Percentiles rank a stretch among this genome's conserved stretches.
Evolutionary conservation across 208 protist species (phyloP).

Genomic region (Novymonas esmeraldas): DNA sequence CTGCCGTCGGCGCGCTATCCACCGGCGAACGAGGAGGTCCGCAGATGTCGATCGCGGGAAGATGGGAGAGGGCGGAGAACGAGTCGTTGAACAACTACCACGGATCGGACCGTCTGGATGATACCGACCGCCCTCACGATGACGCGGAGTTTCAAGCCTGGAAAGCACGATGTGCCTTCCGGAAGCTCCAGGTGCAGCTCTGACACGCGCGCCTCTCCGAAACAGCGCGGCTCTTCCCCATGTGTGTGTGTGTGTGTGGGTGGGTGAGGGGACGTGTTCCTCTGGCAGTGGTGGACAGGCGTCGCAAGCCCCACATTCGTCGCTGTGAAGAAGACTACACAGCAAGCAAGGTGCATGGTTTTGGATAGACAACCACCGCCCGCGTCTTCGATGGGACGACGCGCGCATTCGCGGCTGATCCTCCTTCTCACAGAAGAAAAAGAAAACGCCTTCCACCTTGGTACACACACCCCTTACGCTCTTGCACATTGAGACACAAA

Average conservation of each 20-base stretch:
- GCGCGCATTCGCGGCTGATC: too few relatives aligned
- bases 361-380: too few relatives aligned
- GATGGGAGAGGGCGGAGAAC: constrained; percentile 17
- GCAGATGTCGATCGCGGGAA: constrained; percentile 14
- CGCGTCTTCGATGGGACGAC: too few relatives aligned
- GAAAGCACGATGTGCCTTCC: constrained; percentile 38
- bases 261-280: background rate
- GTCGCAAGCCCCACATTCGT: too few relatives aligned
- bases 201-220: background rate
- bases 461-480: too few relatives aligned
- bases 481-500: too few relatives aligned
- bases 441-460: too few relatives aligned
- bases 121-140: constrained; percentile 71
- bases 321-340: too few relatives aligned
- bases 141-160: constrained; percentile 53
- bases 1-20: background rate
- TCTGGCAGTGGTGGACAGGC: too few relatives aligned
- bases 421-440: too few relatives aligned
- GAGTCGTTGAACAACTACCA: constrained; percentile 25
- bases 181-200: constrained; percentile 24
- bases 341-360: too few relatives aligned
- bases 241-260: background rate
- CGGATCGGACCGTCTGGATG: constrained; percentile 44
- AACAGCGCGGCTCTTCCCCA: too few relatives aligned
- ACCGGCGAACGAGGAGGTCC: background rate